Percentiles rank a stretch among this genome's conserved stretches.
These are phyloP conservation scores for Magnusiomyces magnusii DNA, from an alignment of 1,139 yeast species.

Conservation along the genomic window DNA sequence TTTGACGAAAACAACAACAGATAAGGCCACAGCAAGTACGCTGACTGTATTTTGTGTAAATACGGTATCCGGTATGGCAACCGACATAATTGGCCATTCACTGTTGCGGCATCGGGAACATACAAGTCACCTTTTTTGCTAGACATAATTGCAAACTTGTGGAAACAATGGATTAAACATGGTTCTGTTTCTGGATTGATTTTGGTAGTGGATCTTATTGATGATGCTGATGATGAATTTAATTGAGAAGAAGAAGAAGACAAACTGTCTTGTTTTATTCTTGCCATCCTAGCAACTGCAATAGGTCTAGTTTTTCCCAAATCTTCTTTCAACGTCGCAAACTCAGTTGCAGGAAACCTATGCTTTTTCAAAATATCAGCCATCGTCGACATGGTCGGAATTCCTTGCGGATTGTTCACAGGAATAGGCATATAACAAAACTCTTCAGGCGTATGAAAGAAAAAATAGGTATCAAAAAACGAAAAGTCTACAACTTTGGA, in stretches of 20 bases:
- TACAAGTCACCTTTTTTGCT: conserved; percentile 10
- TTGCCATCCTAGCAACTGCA: background rate
- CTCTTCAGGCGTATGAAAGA: conserved; percentile 12
- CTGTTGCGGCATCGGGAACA: background rate
- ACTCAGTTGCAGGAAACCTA: background rate
- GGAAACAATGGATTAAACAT: conserved; percentile 13
- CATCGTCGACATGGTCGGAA: background rate
- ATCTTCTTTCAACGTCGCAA: background rate
- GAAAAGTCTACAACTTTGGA: conserved; percentile 12
- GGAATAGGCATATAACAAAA: conserved; percentile 12
- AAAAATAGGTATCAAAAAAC: conserved; percentile 14
- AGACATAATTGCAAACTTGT: conserved; percentile 16
- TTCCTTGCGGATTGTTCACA: background rate
- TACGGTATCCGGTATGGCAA: conserved; percentile 7
- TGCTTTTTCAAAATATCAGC: background rate
- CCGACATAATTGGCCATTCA: background rate
- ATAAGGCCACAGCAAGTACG: conserved; percentile 13
- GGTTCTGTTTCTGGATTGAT: background rate
- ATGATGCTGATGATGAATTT: background rate
- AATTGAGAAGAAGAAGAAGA: background rate
- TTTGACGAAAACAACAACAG: conserved; percentile 13
- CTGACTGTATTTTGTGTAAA: conserved; percentile 11
- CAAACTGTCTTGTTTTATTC: background rate
- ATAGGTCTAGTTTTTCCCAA: background rate
- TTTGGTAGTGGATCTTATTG: background rate